Conservation (phyloP, 441 rosid species). For the Aquilaria agallochum region DNA sequence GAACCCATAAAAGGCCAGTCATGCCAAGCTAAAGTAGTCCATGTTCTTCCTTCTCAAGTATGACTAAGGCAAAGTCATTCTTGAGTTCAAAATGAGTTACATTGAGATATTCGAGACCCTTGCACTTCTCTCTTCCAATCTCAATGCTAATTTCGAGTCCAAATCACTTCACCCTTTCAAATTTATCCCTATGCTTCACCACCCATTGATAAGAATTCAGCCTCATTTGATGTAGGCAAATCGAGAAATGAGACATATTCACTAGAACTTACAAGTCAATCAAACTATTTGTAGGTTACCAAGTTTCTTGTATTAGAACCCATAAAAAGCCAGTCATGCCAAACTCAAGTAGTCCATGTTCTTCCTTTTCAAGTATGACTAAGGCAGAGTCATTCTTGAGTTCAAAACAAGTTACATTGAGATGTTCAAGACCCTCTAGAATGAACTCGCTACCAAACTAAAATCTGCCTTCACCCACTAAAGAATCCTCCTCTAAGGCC, state of each 20-base stretch:
- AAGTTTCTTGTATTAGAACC: constrained; percentile 68
- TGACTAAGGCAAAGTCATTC: constrained; percentile 55
- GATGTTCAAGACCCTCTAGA: constrained; percentile 47
- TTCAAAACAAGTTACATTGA: constrained; percentile 43
- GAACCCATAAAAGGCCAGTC: constrained; percentile 72
- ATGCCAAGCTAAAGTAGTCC: constrained; percentile 57
- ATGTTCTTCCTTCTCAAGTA: constrained; percentile 51
- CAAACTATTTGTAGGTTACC: constrained; percentile 71
- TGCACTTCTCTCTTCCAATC: too few relatives aligned
- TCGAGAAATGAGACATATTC: constrained; percentile 71
- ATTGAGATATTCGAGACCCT: constrained; percentile 38
- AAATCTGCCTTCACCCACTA: constrained; percentile 34
- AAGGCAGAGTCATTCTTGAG: constrained; percentile 66
- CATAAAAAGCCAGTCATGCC: constrained; percentile 63
- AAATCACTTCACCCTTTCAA: too few relatives aligned
- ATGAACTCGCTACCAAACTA: constrained; percentile 49
- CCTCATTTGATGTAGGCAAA: constrained; percentile 62
- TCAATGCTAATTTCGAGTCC: too few relatives aligned
- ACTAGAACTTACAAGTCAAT: constrained; percentile 81
- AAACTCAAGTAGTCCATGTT: constrained; percentile 63
- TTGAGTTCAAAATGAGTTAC: constrained; percentile 56
- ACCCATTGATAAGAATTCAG: constrained; percentile 4
- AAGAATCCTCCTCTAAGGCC: too few relatives aligned
- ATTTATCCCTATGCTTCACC: too few relatives aligned
- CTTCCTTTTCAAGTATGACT: constrained; percentile 42